Percentiles rank a stretch among this genome's conserved stretches.
These are phyloP conservation scores for Taiozyma onychis DNA, from an alignment of 1,139 yeast species.

Conservation along the genomic window DNA sequence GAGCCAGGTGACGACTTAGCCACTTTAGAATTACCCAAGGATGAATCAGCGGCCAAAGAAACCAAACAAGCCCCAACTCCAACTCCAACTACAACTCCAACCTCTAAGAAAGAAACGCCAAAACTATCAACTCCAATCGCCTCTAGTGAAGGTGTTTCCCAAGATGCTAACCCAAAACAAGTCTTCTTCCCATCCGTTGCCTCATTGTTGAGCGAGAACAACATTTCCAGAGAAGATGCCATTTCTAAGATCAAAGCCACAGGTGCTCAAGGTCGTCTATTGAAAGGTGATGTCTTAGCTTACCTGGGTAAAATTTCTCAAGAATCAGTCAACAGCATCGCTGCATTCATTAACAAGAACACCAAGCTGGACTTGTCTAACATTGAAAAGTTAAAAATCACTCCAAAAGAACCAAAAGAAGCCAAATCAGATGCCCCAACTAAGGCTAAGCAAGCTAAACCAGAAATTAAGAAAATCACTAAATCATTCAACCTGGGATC, in stretches of 20 bases:
- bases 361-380: conserved; percentile 74
- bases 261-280: conserved; percentile 82
- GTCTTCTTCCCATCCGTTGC: conserved; percentile 79
- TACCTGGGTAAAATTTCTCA: conserved; percentile 65
- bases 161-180: conserved; percentile 55
- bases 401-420: conserved; percentile 27
- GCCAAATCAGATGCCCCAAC: conserved; percentile 11
- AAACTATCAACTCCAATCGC: conserved; percentile 16
- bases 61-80: neutral
- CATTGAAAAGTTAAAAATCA: conserved; percentile 45
- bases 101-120: conserved; percentile 20
- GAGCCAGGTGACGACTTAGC: conserved; percentile 82
- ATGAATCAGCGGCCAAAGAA: conserved; percentile 25
- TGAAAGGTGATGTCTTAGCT: conserved; percentile 89
- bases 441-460: conserved; percentile 22
- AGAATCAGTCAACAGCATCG: conserved; percentile 46
- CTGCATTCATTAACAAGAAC: conserved; percentile 50
- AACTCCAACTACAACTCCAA: neutral
- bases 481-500: conserved; percentile 25
- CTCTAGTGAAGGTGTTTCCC: conserved; percentile 4
- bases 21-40: conserved; percentile 54
- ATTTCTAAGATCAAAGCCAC: conserved; percentile 68
- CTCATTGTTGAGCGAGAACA: conserved; percentile 52
- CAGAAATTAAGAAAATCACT: conserved; percentile 27
- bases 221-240: conserved; percentile 66